Base-by-base conservation (phyloP, 352 stramenopile species). In the Phytophthora lateralis region DNA sequence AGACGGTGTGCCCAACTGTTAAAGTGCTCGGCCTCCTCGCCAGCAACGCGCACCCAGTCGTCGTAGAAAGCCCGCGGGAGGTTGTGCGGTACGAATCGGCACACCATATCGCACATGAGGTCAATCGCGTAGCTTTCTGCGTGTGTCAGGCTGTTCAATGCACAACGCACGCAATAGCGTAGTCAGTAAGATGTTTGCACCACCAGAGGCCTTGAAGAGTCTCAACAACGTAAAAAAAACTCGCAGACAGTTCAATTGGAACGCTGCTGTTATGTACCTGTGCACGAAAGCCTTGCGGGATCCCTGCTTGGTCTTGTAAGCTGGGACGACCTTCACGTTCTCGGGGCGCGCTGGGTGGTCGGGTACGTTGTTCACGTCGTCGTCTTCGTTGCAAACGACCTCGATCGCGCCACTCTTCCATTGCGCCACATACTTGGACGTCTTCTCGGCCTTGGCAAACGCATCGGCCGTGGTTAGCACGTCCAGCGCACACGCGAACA, bases 41-140 rank as follows among this genome's bases (percentile, higher is more conserved):
- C 62, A 30, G 75, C 75, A 48, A 85, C 63, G 34, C 78, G 67
- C 9, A 82, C 76, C 75, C 73, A 90, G 62, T 88, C 78, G 37
- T 88, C 78, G 56, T 81, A 85, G 49, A 90, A 88, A 20, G 60
- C 69, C 30, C 58, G 62, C 3, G 79, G 79, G 10, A 82, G 58
- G 15, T 80, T 55, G 34, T 79, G 70, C 26, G 60, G 24, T 34
- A 81, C 69, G 52, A 87, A 88, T 34, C 80, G 77, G 7, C 58
- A 66, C 15, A 90, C 62, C 57, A 87, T 82, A 59, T 88, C 80
- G 78, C 78, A 90, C 64, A 83, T 81, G 6, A 90, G 57, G 61
- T 90, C 78, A 39, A 90, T 84, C 6, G 80, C 80, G 38, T 80
- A 83, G 60, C 74, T 84, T 57, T 88, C 78, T 9, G 78, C 76